Evolutionary conservation across 2,329 filamentous ascomycete genomes (phyloP), one percentile per base, ranked within the genome.

Genomic region (Helotiales sp.): DNA sequence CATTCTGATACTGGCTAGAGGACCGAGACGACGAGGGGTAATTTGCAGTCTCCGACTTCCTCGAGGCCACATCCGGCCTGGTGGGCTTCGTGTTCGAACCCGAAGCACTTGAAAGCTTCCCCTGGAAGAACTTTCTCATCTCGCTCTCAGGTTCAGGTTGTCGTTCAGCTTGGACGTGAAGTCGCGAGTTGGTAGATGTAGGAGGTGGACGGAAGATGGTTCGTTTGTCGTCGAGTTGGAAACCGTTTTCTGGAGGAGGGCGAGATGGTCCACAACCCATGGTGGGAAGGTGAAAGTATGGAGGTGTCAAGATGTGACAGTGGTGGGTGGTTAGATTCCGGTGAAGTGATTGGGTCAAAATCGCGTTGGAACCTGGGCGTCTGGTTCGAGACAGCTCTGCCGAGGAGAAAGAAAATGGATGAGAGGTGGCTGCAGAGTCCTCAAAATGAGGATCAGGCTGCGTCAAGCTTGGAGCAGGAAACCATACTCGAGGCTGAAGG

Each of bases 261-360:
- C 47, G 47, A 36, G 47, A 50, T 15, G 30, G 29, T 7, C 47
- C 47, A 19, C 47, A 50, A 50, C 47, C 47, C 47, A 50, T 50
- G 47, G 17, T 50, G 30, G 25, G 27, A 50, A 27, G n/a, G 5
- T 8, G 17, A 9, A 31, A 48, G 24, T 6, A 48, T 33, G 31
- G 30, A 33, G 8, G n/a, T 17, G 27, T 3, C 22, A 24, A 22
- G 5, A 2, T 9, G 19, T 8, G 38, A 6, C 17, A 7, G 13
- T 7, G 9, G 27, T n/a, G n/a, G n/a, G n/a, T n/a, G n/a, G n/a
- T n/a, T n/a, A n/a, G n/a, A n/a, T n/a, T n/a, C n/a, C n/a, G n/a
- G n/a, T n/a, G 1, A n/a, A 44, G 10, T 44, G 40, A 44, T 44
- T 44, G 40, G 40, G 9, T 40, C 9, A 19, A 40, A n/a, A n/a